phyloP scores from a whole-genome alignment of 345 rosid species.

The Adansonia digitata region DNA sequence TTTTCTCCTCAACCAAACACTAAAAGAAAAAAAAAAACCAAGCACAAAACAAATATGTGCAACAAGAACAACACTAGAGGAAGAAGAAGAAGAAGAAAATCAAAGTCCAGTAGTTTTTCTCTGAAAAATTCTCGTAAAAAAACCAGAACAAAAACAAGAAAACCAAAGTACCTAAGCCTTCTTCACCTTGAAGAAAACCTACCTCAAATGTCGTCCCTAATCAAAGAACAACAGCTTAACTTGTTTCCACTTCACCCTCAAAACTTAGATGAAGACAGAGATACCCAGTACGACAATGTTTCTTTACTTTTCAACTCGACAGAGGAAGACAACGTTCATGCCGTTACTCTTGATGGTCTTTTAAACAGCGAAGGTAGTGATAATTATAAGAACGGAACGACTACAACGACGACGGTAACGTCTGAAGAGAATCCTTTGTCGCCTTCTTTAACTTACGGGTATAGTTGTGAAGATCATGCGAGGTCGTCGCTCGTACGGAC shows the following conservation, averaged over 20 bases:
- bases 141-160: constrained; percentile 52
- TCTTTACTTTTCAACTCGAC: constrained; percentile 49
- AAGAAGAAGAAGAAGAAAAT: constrained; percentile 16
- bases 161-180: constrained; percentile 64
- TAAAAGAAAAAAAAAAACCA: no score
- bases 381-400: background rate
- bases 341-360: constrained; percentile 53
- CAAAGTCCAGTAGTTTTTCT: constrained; percentile 13
- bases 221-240: constrained; percentile 25
- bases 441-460: constrained; percentile 19
- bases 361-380: constrained; percentile 28
- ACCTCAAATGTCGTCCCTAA: background rate
- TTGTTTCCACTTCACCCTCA: constrained; percentile 48
- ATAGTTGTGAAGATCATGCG: constrained; percentile 16
- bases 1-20: background rate
- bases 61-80: constrained; percentile 8
- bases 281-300: constrained; percentile 41
- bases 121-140: constrained; percentile 41
- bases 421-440: constrained; percentile 24
- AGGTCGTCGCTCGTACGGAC: constrained; percentile 43
- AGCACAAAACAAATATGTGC: constrained; percentile 1
- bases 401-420: constrained; percentile 18
- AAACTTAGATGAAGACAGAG: constrained; percentile 15
- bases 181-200: constrained; percentile 18
- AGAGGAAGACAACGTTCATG: constrained; percentile 38